Conservation (phyloP, 495 filamentous ascomycete genomes). For the Xylaria cubensis region DNA sequence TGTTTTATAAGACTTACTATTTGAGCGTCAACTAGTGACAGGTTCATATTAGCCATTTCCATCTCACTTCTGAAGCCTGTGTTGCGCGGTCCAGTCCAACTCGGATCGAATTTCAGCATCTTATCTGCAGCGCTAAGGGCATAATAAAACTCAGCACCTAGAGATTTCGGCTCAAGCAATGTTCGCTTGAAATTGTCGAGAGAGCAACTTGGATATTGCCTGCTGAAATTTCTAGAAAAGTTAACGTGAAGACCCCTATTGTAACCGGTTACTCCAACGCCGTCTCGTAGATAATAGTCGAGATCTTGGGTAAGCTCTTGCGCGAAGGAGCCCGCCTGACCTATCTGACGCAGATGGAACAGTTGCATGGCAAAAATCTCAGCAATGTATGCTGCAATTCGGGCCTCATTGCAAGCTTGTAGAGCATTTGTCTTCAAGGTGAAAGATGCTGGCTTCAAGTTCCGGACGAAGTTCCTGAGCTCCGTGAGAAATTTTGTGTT, state of each 20-base stretch:
- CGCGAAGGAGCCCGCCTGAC: constrained; percentile 66
- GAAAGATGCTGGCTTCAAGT: constrained; percentile 58
- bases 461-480: constrained; percentile 72
- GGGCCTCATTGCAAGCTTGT: constrained; percentile 64
- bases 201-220: constrained; percentile 71
- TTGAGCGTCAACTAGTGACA: constrained; percentile 91
- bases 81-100: constrained; percentile 70
- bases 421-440: constrained; percentile 52
- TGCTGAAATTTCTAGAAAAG: constrained; percentile 82
- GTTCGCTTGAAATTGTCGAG: constrained; percentile 81
- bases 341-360: constrained; percentile 77
- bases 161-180: constrained; percentile 60
- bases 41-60: constrained; percentile 82
- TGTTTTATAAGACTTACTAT: constrained; percentile 64
- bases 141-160: constrained; percentile 83
- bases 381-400: constrained; percentile 80
- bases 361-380: constrained; percentile 92
- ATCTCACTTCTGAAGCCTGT: constrained; percentile 83
- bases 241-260: constrained; percentile 86
- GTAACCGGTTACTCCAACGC: constrained; percentile 75
- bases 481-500: constrained; percentile 73
- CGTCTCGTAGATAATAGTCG: constrained; percentile 76
- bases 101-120: constrained; percentile 75
- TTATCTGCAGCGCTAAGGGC: constrained; percentile 73
- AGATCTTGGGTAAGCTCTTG: constrained; percentile 74